Base-by-base conservation (phyloP, 805 yeast species). In the Candida qinlingensis region DNA sequence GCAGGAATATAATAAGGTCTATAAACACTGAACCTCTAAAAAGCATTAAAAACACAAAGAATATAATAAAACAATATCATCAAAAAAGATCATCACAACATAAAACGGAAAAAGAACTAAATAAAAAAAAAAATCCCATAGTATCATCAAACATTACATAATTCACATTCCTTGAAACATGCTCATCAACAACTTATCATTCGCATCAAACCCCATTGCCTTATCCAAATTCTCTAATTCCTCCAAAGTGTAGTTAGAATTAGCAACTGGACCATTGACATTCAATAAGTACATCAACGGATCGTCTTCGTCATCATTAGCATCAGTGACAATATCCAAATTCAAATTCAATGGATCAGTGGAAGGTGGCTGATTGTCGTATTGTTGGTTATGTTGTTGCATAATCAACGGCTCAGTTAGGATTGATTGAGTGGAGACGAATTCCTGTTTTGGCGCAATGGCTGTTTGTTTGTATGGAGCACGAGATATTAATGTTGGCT, bases 141-240 rank as follows among this genome's bases (percentile, higher is more conserved):
- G 19, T 19, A 19, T 19, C 19, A 19, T 19, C 19, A 19, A 19
- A 19, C 19, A 19, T 19, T 19, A 19, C 19, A 19, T 19, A 19
- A 30, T 12, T 50, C 50, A 57, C 46, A 52, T 53, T 35, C 47
- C 56, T 51, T 53, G 54, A 41, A 60, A 60, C 58, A 54, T 58
- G 26, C 58, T 52, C 55, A 60, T 51, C 43, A 60, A 39, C 46
- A 56, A 44, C 38, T 55, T 52, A 45, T 61, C 63, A 44, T 56
- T 56, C 28, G 52, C 57, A 47, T 59, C 62, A 33, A 58, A 51
- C 1, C 64, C 63, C 63, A 60, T 57, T 1, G 63, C 65, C 46
- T 60, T 61, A 46, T 61, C 63, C 52, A 61, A 36, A 37, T 48
- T 54, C 35, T 61, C 63, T 36, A 61, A 39, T 39, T 60, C 65